Base-by-base conservation (phyloP, 306 rosid species). In the Cajanus cajan region DNA sequence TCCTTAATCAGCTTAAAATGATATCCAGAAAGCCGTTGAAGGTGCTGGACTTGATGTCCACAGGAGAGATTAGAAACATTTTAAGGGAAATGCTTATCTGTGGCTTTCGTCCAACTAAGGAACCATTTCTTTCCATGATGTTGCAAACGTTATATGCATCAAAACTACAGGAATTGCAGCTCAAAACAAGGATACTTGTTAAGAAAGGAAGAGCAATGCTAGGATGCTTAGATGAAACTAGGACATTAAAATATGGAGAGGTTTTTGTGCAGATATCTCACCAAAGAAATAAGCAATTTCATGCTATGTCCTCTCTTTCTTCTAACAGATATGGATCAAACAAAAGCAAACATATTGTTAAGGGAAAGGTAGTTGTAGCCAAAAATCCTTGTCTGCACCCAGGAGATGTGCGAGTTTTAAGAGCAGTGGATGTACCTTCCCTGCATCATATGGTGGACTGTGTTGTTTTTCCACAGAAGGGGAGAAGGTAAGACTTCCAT, bases 151-250 rank as follows among this genome's bases (percentile, higher is more conserved):
- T 91, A 14, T 88, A 93, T 55, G 90, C 92, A 52, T 85, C 94
- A 18, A 91, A 91, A 70, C 55, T 93, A 71, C 86, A 85, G 84
- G 98, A 88, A 18, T 71, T 93, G 82, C 84, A 88, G 78, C 84
- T 59, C 40, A 94, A 86, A 81, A 51, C 90, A 12, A 90, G 96
- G 85, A 90, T 94, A 76, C 74, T 86, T 74, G 82, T 94, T 68
- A 90, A 89, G 76, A 69, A 82, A 41, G 98, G 98, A 86, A 85
- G 91, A 81, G 87, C 93, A 76, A 76, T 91, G 97, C 83, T 94
- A 92, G 98, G 98, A 45, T 89, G 95, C 82, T 88, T 94, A 25
- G 98, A 94, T 73, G 97, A 94, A 86, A 94, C 96, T 8, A 77
- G 87, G 83, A 90, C 84, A 47, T 61, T 94, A 37, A 90, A 85